A percentile compares a stretch with the other conserved stretches of the same genome.
Evolutionary conservation across 2,329 filamentous ascomycete genomes (phyloP).

Genomic region (Penicillium concentricum): DNA sequence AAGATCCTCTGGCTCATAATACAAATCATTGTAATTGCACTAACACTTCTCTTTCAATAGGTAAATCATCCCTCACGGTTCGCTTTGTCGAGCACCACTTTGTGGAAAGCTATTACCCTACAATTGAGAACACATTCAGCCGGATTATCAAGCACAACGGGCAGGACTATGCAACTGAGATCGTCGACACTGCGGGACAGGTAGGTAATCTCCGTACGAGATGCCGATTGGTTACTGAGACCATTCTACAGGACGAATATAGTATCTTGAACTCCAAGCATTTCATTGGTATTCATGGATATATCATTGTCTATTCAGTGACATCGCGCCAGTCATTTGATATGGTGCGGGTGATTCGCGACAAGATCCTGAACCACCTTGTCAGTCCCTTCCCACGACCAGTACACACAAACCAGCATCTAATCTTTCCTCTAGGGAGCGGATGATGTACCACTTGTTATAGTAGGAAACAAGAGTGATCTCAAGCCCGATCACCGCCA

Average conservation of each 20-base stretch:
- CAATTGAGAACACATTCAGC: slow-evolving; percentile 98
- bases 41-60: slow-evolving; percentile 50
- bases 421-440: slow-evolving; percentile 62
- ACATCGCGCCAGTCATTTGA: slow-evolving; percentile 91
- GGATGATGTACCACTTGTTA: slow-evolving; percentile 86
- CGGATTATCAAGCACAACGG: slow-evolving; percentile 91
- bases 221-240: slow-evolving; percentile 15
- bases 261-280: slow-evolving; percentile 98
- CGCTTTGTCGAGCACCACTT: slow-evolving; percentile 98
- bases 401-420: background rate
- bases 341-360: slow-evolving; percentile 92
- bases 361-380: slow-evolving; percentile 95
- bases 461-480: slow-evolving; percentile 97
- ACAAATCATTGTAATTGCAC: background rate
- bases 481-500: slow-evolving; percentile 89
- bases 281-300: slow-evolving; percentile 98
- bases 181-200: slow-evolving; percentile 96
- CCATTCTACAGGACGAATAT: slow-evolving; percentile 76
- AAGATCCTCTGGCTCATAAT: slow-evolving; percentile 37
- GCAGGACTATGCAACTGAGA: slow-evolving; percentile 92
- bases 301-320: slow-evolving; percentile 98
- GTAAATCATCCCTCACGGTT: slow-evolving; percentile 95
- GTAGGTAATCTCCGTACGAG: slow-evolving; percentile 48
- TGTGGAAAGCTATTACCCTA: slow-evolving; percentile 98
- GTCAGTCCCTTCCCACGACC: slow-evolving; percentile 53